Conservation (phyloP, 768 basidiomycete species). For the Calocybe cyanea region DNA sequence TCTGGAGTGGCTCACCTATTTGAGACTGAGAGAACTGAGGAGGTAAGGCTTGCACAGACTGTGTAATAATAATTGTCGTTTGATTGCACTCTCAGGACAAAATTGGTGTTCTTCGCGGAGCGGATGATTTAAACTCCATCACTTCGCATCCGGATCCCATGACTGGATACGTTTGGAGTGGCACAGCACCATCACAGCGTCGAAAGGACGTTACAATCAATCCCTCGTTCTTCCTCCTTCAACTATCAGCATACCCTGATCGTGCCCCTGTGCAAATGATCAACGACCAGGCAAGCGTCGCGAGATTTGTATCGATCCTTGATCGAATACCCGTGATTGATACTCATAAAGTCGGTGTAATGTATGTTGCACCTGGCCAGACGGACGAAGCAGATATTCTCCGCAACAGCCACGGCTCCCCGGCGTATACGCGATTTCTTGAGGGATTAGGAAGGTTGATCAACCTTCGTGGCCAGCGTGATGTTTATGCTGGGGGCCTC, state of each 20-base stretch:
- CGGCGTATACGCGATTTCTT: conserved; percentile 91
- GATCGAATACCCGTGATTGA: conserved; percentile 93
- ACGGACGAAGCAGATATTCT: conserved; percentile 81
- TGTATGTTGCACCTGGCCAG: conserved; percentile 95
- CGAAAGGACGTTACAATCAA: conserved; percentile 84
- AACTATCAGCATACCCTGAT: conserved; percentile 68
- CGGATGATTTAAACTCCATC: conserved; percentile 19
- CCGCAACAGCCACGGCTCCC: conserved; percentile 87
- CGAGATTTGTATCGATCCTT: conserved; percentile 60
- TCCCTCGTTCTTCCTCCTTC: conserved; percentile 81
- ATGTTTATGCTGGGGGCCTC: conserved; percentile 90
- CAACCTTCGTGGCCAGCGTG: conserved; percentile 82
- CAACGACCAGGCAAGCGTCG: conserved; percentile 48
- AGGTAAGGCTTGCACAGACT: conserved; percentile 9
- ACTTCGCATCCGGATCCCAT: conserved; percentile 60
- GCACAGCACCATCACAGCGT: conserved; percentile 81
- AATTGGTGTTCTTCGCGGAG: conserved; percentile 20
- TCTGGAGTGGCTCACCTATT: conserved; percentile 13
- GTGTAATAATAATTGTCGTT: background rate
- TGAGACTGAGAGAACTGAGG: conserved; percentile 6
- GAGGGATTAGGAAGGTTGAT: conserved; percentile 87
- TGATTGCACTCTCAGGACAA: conserved; percentile 18
- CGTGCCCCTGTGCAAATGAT: conserved; percentile 43
- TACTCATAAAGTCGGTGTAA: conserved; percentile 92
- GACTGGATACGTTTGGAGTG: conserved; percentile 87